These are phyloP conservation scores for Penicillium waksmanii DNA, from an alignment of 495 filamentous ascomycete genomes.

Conservation along the genomic window DNA sequence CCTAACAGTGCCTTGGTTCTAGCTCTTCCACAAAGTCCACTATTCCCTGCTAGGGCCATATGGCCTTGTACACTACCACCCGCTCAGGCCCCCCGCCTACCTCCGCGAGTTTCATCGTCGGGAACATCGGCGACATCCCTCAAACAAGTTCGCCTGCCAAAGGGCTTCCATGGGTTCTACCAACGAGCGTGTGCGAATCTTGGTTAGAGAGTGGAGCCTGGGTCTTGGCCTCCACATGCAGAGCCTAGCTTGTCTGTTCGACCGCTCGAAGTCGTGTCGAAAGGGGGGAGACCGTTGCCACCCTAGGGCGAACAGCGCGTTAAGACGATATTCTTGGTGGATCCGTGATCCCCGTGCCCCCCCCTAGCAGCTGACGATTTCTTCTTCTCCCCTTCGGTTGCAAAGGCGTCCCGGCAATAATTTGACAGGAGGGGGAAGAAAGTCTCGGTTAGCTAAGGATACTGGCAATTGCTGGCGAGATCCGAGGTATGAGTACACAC, in stretches of 20 bases:
- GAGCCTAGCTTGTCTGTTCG: slow-evolving; percentile 14
- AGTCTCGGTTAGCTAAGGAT: background rate
- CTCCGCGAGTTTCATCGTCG: slow-evolving; percentile 2
- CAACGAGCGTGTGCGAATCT: slow-evolving; percentile 10
- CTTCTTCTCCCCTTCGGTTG: background rate
- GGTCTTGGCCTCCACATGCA: slow-evolving; percentile 12
- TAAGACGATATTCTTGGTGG: slow-evolving; percentile 5
- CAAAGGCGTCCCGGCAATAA: background rate
- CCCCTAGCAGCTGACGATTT: background rate
- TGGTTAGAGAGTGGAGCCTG: slow-evolving; percentile 9
- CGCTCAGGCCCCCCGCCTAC: slow-evolving; percentile 9
- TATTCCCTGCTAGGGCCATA: background rate
- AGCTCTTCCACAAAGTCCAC: background rate
- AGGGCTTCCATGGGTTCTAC: slow-evolving; percentile 2
- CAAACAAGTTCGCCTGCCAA: slow-evolving; percentile 13
- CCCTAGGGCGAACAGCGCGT: slow-evolving; percentile 9
- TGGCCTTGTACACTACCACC: background rate
- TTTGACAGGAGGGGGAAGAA: background rate
- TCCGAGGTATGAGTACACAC: background rate
- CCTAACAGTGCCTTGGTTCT: background rate
- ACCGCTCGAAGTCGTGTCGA: slow-evolving; percentile 6
- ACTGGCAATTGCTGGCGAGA: background rate
- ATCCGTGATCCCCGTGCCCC: slow-evolving; percentile 1
- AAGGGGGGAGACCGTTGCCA: slow-evolving; percentile 11
- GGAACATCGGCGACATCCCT: slow-evolving; percentile 16